Percentiles rank a stretch among this genome's conserved stretches.
phyloP scores from a whole-genome alignment of 1,284 basidiomycete species.

The Tilletia caries region DNA sequence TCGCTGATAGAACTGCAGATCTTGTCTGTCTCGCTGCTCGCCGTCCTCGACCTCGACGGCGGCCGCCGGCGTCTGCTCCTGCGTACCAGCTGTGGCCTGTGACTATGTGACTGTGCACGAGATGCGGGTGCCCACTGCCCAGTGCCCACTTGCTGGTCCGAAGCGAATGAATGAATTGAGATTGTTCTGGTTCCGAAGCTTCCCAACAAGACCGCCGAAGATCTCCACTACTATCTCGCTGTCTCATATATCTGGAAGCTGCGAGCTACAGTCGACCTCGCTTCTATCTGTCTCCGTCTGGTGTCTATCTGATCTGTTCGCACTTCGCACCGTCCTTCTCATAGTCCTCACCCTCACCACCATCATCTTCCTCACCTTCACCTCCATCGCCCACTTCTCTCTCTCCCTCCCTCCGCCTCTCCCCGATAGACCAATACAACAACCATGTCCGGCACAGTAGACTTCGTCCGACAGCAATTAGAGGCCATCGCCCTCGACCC shows the following conservation, averaged over 20 bases:
- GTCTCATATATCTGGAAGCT: neutral
- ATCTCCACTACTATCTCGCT: neutral
- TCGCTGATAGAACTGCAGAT: no score
- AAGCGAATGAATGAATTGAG: no score
- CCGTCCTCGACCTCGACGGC: no score
- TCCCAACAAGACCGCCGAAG: no score
- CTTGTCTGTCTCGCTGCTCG: no score
- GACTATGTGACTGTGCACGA: no score
- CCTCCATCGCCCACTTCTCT: neutral
- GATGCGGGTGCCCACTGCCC: no score
- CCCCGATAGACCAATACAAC: neutral
- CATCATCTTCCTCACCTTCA: neutral
- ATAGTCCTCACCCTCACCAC: neutral
- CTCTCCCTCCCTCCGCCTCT: neutral
- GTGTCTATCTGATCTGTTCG: neutral
- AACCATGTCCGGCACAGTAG: neutral
- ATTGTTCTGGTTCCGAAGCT: no score
- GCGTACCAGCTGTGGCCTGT: no score
- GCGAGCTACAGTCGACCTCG: neutral
- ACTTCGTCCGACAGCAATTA: conserved; percentile 14
- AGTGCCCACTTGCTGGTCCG: no score
- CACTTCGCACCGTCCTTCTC: no score
- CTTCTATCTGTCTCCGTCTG: neutral
- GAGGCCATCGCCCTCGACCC: conserved; percentile 58
- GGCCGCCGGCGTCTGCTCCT: no score